Evolutionary conservation across 2,329 filamentous ascomycete genomes (phyloP).

Genomic region (Acrocalymma vagum): DNA sequence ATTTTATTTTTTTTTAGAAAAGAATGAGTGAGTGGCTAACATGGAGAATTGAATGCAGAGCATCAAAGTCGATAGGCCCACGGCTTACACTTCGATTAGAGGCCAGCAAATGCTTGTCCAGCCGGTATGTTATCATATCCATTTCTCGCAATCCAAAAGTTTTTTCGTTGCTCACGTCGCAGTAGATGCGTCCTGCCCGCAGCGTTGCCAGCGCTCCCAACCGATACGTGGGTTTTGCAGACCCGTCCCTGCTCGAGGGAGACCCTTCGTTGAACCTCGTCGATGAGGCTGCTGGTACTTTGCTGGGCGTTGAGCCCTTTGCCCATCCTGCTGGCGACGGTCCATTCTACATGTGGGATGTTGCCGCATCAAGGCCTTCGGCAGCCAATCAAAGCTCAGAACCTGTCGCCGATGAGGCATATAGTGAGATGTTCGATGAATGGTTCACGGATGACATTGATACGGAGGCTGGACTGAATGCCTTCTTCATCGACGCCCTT

Average conservation of each 20-base stretch:
- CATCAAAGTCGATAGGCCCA: neutral
- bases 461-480: too few relatives aligned
- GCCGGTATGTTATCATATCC: slow-evolving; percentile 3
- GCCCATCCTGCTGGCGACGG: slow-evolving; percentile 8
- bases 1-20: too few relatives aligned
- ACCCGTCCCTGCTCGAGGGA: neutral
- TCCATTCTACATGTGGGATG: slow-evolving; percentile 17
- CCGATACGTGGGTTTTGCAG: neutral
- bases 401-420: too few relatives aligned
- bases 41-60: slow-evolving; percentile 2
- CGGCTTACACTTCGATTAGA: slow-evolving; percentile 8
- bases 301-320: slow-evolving; percentile 1
- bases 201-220: neutral
- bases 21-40: slow-evolving; percentile 1
- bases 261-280: slow-evolving; percentile 4
- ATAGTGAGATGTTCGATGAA: too few relatives aligned
- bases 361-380: too few relatives aligned
- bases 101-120: slow-evolving; percentile 8
- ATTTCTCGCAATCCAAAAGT: neutral
- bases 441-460: too few relatives aligned
- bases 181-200: slow-evolving; percentile 8
- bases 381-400: too few relatives aligned
- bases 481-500: too few relatives aligned
- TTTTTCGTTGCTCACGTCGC: too few relatives aligned
- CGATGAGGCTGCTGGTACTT: slow-evolving; percentile 9